phyloP scores from a whole-genome alignment of 306 rosid species.

The Alnus rubra region DNA sequence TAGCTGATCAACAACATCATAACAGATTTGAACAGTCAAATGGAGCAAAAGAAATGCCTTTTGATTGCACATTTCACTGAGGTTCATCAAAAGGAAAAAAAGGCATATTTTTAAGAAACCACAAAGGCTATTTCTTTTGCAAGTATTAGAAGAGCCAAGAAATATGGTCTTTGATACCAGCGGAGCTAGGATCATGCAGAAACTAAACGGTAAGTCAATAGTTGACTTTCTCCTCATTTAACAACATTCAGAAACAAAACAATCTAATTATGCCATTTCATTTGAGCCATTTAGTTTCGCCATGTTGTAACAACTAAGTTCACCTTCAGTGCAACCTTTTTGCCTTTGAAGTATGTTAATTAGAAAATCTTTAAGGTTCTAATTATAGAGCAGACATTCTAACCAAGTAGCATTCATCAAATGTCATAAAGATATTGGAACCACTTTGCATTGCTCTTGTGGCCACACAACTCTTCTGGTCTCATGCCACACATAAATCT shows the following conservation, averaged over 20 bases:
- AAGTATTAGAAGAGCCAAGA: background rate
- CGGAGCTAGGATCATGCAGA: background rate
- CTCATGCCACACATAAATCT: background rate
- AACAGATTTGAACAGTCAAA: background rate
- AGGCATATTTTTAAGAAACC: background rate
- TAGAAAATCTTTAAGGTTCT: background rate
- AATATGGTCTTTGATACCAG: constrained; percentile 1
- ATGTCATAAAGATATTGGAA: background rate
- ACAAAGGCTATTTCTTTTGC: background rate
- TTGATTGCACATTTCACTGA: background rate
- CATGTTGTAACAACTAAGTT: background rate
- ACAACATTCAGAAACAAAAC: background rate
- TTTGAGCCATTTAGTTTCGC: no score
- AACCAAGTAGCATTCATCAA: background rate
- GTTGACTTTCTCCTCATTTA: background rate
- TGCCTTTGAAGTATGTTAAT: background rate
- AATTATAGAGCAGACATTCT: background rate
- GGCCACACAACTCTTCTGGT: background rate
- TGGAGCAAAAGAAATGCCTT: constrained; percentile 7
- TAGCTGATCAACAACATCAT: background rate
- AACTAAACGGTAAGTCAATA: background rate
- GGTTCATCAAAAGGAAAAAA: background rate
- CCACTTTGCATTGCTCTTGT: background rate
- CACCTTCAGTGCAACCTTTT: background rate
- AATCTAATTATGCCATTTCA: background rate